phyloP scores from a whole-genome alignment of 257 asterid species.

The Solanum pinnatisectum region DNA sequence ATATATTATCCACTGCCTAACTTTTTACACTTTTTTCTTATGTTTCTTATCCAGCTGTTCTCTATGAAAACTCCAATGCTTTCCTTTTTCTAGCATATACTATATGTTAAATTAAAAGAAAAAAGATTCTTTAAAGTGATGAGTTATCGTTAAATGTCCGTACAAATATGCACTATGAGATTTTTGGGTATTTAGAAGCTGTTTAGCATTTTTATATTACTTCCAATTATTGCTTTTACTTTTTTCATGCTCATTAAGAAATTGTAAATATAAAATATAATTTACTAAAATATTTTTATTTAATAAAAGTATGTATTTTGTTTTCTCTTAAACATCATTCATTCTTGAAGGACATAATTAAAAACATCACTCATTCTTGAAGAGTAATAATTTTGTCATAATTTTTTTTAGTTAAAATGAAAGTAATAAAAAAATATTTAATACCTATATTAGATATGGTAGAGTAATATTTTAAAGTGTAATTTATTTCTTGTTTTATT shows the following conservation, averaged over 20 bases:
- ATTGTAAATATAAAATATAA: neutral
- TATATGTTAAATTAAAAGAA: neutral
- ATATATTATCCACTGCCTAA: neutral
- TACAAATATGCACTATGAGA: constrained; percentile 16
- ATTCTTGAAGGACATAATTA: too few relatives aligned
- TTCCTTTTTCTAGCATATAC: neutral
- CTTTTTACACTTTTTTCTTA: neutral
- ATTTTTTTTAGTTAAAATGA: neutral
- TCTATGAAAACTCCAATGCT: neutral
- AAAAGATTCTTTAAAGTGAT: constrained; percentile 15
- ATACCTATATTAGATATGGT: neutral
- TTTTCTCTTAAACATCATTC: neutral
- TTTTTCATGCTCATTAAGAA: neutral
- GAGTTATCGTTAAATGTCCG: constrained; percentile 1
- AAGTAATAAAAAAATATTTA: neutral
- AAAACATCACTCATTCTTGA: too few relatives aligned
- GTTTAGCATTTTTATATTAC: neutral
- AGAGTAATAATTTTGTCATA: too few relatives aligned
- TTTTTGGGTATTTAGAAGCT: constrained; percentile 6
- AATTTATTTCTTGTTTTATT: constrained; percentile 4
- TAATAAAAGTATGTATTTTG: neutral
- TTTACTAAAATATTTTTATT: neutral
- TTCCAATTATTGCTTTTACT: neutral
- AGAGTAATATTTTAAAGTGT: neutral
- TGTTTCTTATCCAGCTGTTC: neutral